These are phyloP conservation scores for Starmerella etchellsii DNA, from an alignment of 805 yeast genomes.

Conservation along the genomic window DNA sequence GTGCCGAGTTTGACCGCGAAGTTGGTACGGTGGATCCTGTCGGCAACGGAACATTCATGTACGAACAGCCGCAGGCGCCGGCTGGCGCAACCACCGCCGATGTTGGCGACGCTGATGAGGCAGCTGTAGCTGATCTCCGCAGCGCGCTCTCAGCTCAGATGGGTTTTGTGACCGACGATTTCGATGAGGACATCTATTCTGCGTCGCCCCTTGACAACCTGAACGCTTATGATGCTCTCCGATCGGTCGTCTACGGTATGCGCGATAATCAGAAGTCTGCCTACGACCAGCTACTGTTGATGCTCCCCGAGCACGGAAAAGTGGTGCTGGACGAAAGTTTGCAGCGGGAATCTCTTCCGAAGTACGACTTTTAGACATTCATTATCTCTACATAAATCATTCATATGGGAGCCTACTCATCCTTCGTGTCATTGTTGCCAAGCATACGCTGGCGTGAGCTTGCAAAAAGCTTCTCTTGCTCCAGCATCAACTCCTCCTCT, in stretches of 20 bases:
- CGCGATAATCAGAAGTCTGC: slow-evolving; percentile 37
- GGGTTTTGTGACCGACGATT: slow-evolving; percentile 43
- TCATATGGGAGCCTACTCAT: no score
- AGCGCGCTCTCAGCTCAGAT: slow-evolving; percentile 3
- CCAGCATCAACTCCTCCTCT: slow-evolving; percentile 82
- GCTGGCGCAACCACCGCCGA: not conserved
- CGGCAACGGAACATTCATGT: slow-evolving; percentile 12
- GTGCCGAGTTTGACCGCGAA: slow-evolving; percentile 7
- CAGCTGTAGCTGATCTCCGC: slow-evolving; percentile 6
- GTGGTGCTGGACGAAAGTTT: slow-evolving; percentile 26
- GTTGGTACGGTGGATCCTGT: not conserved
- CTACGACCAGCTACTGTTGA: slow-evolving; percentile 39
- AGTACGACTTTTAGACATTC: not conserved
- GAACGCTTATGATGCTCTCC: slow-evolving; percentile 57
- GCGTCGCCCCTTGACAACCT: slow-evolving; percentile 67
- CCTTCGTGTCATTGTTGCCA: slow-evolving; percentile 10
- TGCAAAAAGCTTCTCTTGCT: slow-evolving; percentile 82
- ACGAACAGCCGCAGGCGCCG: slow-evolving; percentile 11
- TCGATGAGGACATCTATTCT: slow-evolving; percentile 69
- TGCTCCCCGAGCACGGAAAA: slow-evolving; percentile 29
- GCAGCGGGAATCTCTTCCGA: slow-evolving; percentile 19
- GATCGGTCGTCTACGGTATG: slow-evolving; percentile 38
- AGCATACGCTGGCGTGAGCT: slow-evolving; percentile 21
- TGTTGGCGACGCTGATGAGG: slow-evolving; percentile 21
- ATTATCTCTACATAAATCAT: not conserved